phyloP scores from a whole-genome alignment of 805 yeast species.

The Cyberlindnera galapagoensis region DNA sequence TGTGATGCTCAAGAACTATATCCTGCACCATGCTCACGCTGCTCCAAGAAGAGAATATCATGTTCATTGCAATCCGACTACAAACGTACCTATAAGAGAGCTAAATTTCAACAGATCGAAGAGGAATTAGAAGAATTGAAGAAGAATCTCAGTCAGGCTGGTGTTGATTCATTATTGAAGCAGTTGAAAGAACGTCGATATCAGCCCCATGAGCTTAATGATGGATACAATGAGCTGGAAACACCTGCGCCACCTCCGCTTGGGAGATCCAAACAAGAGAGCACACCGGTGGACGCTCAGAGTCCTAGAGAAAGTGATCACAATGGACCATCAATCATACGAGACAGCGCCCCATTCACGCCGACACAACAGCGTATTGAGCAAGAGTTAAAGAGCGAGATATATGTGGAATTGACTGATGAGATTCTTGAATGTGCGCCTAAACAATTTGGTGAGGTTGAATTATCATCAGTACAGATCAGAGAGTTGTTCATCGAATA shows the following conservation, averaged over 20 bases:
- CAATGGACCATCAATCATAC: constrained; percentile 21
- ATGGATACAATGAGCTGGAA: background rate
- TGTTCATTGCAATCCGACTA: constrained; percentile 78
- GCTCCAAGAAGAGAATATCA: constrained; percentile 58
- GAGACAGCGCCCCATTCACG: constrained; percentile 15
- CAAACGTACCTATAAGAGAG: constrained; percentile 85
- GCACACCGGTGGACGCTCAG: background rate
- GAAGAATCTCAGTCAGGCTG: constrained; percentile 36
- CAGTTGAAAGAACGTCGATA: constrained; percentile 17
- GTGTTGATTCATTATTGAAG: constrained; percentile 18
- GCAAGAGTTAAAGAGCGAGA: constrained; percentile 8
- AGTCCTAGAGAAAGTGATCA: constrained; percentile 3
- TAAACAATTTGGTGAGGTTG: constrained; percentile 64
- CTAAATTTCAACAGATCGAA: constrained; percentile 76
- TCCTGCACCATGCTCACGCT: constrained; percentile 80
- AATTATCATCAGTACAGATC: constrained; percentile 56
- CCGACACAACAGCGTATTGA: constrained; percentile 8
- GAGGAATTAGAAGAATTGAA: constrained; percentile 68
- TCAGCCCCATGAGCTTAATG: constrained; percentile 15
- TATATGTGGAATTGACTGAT: constrained; percentile 23
- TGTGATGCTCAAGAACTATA: constrained; percentile 78
- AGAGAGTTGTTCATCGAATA: constrained; percentile 60
- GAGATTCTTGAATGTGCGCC: constrained; percentile 49
- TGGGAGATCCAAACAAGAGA: constrained; percentile 1
- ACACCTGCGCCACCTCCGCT: constrained; percentile 1